Evolutionary conservation across 352 stramenopile genomes (phyloP).

Genomic region (Phytophthora fragariae): DNA sequence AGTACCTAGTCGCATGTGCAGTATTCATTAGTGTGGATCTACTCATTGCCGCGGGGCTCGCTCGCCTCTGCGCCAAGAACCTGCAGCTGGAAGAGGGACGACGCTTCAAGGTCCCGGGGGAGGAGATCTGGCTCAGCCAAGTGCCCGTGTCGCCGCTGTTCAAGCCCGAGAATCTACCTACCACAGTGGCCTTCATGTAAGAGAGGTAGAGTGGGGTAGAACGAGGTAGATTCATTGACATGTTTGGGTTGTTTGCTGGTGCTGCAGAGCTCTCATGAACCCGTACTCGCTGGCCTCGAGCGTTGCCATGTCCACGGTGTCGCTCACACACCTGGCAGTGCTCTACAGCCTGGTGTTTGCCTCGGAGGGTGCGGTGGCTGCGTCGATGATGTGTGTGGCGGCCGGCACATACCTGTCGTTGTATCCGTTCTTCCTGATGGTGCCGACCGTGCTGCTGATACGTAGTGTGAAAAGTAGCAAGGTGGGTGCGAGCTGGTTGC

Average conservation of each 20-base stretch:
- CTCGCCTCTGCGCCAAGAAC: slow-evolving; percentile 54
- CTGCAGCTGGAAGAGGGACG: slow-evolving; percentile 61
- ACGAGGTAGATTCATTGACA: neutral
- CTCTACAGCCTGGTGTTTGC: slow-evolving; percentile 81
- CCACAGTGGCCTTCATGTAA: slow-evolving; percentile 62
- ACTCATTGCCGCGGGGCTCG: slow-evolving; percentile 64
- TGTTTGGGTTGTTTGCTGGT: neutral
- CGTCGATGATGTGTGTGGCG: slow-evolving; percentile 62
- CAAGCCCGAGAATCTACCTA: slow-evolving; percentile 47
- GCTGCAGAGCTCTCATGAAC: slow-evolving; percentile 58
- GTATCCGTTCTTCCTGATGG: slow-evolving; percentile 72
- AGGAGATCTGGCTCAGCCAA: slow-evolving; percentile 76
- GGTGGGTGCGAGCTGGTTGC: neutral
- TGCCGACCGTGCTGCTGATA: slow-evolving; percentile 64
- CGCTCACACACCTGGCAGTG: slow-evolving; percentile 68
- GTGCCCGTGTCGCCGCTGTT: slow-evolving; percentile 81
- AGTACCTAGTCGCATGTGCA: slow-evolving; percentile 42
- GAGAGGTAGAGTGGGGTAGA: neutral
- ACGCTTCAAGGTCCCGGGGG: slow-evolving; percentile 38
- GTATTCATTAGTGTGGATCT: slow-evolving; percentile 68
- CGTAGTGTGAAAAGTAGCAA: slow-evolving; percentile 29
- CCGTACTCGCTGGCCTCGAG: slow-evolving; percentile 77
- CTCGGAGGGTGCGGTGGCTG: slow-evolving; percentile 54
- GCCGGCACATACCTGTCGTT: slow-evolving; percentile 76
- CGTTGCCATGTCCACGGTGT: slow-evolving; percentile 75